Base-by-base conservation (phyloP, 1,284 basidiomycete genomes). In the Phellopilus nigrolimitatus region DNA sequence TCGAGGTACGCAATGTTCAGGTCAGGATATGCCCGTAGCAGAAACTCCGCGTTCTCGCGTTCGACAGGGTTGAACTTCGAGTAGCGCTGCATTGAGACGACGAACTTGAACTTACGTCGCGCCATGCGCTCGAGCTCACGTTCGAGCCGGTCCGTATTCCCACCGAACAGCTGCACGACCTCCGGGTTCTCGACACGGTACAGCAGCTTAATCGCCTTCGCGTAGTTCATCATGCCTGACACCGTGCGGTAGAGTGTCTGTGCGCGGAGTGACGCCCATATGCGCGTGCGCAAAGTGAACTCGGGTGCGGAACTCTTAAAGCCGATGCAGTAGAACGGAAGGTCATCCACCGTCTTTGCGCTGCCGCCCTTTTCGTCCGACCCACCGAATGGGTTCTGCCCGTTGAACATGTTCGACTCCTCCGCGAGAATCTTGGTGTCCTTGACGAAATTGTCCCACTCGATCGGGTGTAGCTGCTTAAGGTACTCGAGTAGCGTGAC, bases 221-320 rank as follows among this genome's bases (percentile, higher is more conserved):
- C 85, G 70, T 99, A 99, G 76, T 99, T 99, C 97, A 99, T 99
- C 87, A 99, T 98, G 47, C 95, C 97, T 41, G 97, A 97, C 13
- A 99, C 95, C 17, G 95, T 99, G 60, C 97, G 87, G 71, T 99
- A 99, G 28, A 99, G 82, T 2, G 97, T 99, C 74, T 99, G 97
- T 17, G 95, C 95, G 55, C 95, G 91, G 12, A 99, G 79, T 24
- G 95, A 98, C 8, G 95, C 95, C 95, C 95, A 99, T 63, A 99
- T 99, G 70, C 95, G 89, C 12, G 97, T 99, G 59, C 95, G 93
- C 25, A 99, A 80, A 0, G 95, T 99, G 71, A 97, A 99, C 70
- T 99, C 95, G 19, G 95, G 95, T 3, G 95, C 93, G 17, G 95
- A 93, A 52, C 90, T 95, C 79, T 98, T 98, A 87, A 99, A 99